Conservation (phyloP, 805 yeast species). For the Kregervanrija pseudodelftensis region DNA sequence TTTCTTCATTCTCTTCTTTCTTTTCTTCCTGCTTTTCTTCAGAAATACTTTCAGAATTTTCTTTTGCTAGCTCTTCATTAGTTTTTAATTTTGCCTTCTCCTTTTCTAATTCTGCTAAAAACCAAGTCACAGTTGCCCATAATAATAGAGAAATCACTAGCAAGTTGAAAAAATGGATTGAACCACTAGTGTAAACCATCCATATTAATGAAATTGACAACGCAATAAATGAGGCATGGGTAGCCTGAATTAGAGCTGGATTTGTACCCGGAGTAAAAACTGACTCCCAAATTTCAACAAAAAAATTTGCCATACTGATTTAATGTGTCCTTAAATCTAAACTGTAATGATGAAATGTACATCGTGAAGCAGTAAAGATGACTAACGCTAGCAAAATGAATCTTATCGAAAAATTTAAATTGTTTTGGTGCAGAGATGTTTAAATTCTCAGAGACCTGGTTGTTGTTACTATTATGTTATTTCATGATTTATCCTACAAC, state of each 20-base stretch:
- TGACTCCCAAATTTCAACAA: slow-evolving; percentile 79
- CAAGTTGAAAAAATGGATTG: slow-evolving; percentile 59
- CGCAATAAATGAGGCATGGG: slow-evolving; percentile 73
- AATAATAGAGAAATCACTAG: slow-evolving; percentile 39
- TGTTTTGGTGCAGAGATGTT: too few species aligned
- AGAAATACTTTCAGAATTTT: slow-evolving; percentile 6
- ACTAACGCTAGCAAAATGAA: too few species aligned
- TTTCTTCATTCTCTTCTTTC: slow-evolving; percentile 2
- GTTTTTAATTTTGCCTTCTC: slow-evolving; percentile 37
- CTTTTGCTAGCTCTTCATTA: slow-evolving; percentile 33
- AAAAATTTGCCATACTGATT: slow-evolving; percentile 23
- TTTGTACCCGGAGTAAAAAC: slow-evolving; percentile 90
- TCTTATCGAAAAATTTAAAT: too few species aligned
- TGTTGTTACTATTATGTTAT: too few species aligned
- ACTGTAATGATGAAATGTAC: too few species aligned
- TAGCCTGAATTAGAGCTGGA: slow-evolving; percentile 83
- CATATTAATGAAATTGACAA: slow-evolving; percentile 49
- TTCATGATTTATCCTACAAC: too few species aligned
- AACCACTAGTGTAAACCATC: slow-evolving; percentile 53
- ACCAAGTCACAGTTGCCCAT: slow-evolving; percentile 87
- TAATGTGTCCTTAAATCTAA: too few species aligned
- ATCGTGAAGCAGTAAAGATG: too few species aligned
- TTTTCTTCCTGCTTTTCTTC: slow-evolving; percentile 15
- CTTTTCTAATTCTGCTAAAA: slow-evolving; percentile 56
- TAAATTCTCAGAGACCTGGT: too few species aligned